Percentiles rank a stretch among this genome's conserved stretches.
Evolutionary conservation across 2,329 filamentous ascomycete species (phyloP).

Genomic region (Elsinoe perseae): DNA sequence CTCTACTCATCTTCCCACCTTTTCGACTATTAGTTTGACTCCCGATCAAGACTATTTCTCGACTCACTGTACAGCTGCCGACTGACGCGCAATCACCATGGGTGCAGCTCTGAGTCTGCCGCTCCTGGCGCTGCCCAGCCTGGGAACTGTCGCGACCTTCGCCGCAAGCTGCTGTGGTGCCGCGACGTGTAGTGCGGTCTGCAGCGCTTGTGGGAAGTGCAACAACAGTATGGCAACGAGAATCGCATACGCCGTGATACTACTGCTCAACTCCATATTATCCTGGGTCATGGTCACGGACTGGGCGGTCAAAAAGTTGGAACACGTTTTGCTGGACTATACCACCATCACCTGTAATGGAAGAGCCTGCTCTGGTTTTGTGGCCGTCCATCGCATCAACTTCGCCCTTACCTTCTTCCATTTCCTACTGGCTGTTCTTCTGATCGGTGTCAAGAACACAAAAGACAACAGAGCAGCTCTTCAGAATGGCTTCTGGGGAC

Average conservation of each 20-base stretch:
- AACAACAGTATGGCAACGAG: constrained; percentile 95
- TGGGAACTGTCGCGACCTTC: constrained; percentile 73
- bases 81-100: too few species aligned
- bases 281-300: constrained; percentile 99
- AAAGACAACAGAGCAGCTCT: constrained; percentile 80
- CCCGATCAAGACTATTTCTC: too few species aligned
- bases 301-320: constrained; percentile 93
- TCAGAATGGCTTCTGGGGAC: constrained; percentile 99
- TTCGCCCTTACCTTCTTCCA: constrained; percentile 95
- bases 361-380: constrained; percentile 87
- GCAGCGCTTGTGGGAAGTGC: constrained; percentile 92
- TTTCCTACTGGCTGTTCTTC: constrained; percentile 70
- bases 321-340: constrained; percentile 87
- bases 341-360: constrained; percentile 90
- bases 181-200: constrained; percentile 91
- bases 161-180: constrained; percentile 91
- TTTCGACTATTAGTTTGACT: too few species aligned
- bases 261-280: constrained; percentile 91
- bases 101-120: constrained; percentile 86
- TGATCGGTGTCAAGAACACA: constrained; percentile 79
- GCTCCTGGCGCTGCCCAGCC: constrained; percentile 77
- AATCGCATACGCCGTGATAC: constrained; percentile 75
- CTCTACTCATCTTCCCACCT: too few species aligned
- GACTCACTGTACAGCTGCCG: background rate
- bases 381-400: constrained; percentile 95